These are phyloP conservation scores for Penicillium sp. DNA, from an alignment of 2,329 filamentous ascomycete species.

Conservation along the genomic window DNA sequence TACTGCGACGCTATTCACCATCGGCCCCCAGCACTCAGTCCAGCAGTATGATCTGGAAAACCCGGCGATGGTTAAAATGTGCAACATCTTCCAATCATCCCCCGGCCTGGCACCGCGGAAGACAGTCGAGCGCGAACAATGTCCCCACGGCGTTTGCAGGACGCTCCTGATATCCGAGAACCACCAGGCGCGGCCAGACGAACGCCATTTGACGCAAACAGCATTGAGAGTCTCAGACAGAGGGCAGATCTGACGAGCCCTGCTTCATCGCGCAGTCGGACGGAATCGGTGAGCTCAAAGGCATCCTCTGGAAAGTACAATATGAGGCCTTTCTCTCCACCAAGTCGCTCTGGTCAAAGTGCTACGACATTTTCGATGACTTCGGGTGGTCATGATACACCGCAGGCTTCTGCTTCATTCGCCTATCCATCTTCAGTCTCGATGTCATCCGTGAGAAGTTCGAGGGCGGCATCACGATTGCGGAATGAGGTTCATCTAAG, in stretches of 20 bases:
- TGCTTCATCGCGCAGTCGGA: slow-evolving; percentile 60
- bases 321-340: slow-evolving; percentile 42
- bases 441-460: slow-evolving; percentile 47
- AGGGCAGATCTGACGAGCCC: slow-evolving; percentile 68
- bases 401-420: slow-evolving; percentile 45
- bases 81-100: slow-evolving; percentile 75
- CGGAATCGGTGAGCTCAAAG: slow-evolving; percentile 60
- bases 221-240: slow-evolving; percentile 59
- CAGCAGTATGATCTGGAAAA: slow-evolving; percentile 95
- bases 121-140: slow-evolving; percentile 47
- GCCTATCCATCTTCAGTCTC: slow-evolving; percentile 48
- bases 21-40: slow-evolving; percentile 82
- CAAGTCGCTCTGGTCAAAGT: slow-evolving; percentile 44
- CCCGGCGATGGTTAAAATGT: slow-evolving; percentile 81
- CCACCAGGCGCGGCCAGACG: slow-evolving; percentile 67
- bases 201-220: slow-evolving; percentile 69
- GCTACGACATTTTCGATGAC: slow-evolving; percentile 48
- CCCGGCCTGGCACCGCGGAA: slow-evolving; percentile 79
- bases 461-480: slow-evolving; percentile 62
- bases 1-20: slow-evolving; percentile 85
- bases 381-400: slow-evolving; percentile 37
- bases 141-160: slow-evolving; percentile 36
- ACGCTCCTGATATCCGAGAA: slow-evolving; percentile 64
- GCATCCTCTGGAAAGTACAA: slow-evolving; percentile 51
- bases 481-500: slow-evolving; percentile 78